A percentile compares a stretch with the other conserved stretches of the same genome.
phyloP scores from a whole-genome alignment of 352 stramenopile species.

The Globisporangium cystogenes region DNA sequence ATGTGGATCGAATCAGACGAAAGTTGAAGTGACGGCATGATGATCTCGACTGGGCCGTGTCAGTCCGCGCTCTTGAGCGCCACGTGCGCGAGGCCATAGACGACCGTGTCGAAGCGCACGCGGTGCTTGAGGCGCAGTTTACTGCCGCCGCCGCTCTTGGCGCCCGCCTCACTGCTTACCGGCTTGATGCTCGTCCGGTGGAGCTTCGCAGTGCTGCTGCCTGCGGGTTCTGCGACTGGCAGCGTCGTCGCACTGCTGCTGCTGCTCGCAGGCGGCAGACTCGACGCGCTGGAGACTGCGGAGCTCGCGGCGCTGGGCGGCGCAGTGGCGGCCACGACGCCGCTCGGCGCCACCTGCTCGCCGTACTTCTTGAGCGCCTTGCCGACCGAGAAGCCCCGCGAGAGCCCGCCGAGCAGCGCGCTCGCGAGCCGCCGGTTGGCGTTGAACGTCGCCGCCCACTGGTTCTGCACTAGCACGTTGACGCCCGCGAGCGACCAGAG shows the following conservation, averaged over 20 bases:
- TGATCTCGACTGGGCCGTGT: too few relatives aligned
- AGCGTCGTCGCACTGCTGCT: slow-evolving; percentile 8
- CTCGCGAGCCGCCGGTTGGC: slow-evolving; percentile 58
- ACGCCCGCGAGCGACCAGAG: slow-evolving; percentile 76
- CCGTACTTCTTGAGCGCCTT: slow-evolving; percentile 56
- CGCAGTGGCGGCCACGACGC: slow-evolving; percentile 1
- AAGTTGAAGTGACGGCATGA: too few relatives aligned
- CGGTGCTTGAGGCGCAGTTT: slow-evolving; percentile 62
- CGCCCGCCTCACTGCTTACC: neutral
- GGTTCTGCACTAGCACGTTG: slow-evolving; percentile 71
- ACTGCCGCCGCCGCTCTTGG: neutral
- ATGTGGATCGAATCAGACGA: too few relatives aligned
- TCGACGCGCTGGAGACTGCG: slow-evolving; percentile 1
- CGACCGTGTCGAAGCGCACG: slow-evolving; percentile 58
- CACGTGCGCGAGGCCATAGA: slow-evolving; percentile 64
- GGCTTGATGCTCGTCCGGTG: neutral
- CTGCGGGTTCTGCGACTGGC: neutral
- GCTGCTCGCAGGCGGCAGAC: slow-evolving; percentile 5
- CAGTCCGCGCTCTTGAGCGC: slow-evolving; percentile 36
- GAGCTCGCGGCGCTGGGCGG: slow-evolving; percentile 8
- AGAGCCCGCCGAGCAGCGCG: slow-evolving; percentile 37
- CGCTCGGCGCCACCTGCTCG: slow-evolving; percentile 19
- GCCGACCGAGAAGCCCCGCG: slow-evolving; percentile 46
- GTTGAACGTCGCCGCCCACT: slow-evolving; percentile 78
- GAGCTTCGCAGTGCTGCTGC: slow-evolving; percentile 3